Percentiles rank a stretch among this genome's conserved stretches.
Conservation (phyloP, 805 yeast species). For the Yamadazyma olivae region DNA sequence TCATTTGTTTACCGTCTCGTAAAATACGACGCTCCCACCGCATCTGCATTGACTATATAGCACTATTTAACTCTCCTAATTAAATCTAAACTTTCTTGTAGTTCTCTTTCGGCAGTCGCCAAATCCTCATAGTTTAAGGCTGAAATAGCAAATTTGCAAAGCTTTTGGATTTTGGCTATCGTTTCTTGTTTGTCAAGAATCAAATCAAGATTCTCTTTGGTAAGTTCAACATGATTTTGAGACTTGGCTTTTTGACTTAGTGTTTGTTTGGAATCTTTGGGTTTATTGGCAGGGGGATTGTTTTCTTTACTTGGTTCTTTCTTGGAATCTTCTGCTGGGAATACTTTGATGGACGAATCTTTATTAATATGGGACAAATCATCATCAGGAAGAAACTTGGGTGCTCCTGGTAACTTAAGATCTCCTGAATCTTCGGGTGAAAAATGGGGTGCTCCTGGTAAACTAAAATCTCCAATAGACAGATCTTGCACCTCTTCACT, state of each 20-base stretch:
- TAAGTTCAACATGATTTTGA: conserved; percentile 2
- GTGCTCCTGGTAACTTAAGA: conserved; percentile 40
- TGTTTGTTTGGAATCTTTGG: not conserved
- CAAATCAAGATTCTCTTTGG: conserved; percentile 40
- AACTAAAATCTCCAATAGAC: conserved; percentile 4
- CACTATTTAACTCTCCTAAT: conserved; percentile 16
- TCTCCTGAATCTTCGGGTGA: conserved; percentile 24
- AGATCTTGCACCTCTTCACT: not conserved
- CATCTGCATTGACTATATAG: too few species aligned
- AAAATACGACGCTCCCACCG: too few species aligned
- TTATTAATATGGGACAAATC: conserved; percentile 36
- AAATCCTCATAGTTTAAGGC: conserved; percentile 78
- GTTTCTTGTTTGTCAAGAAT: conserved; percentile 55
- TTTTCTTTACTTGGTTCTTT: not conserved
- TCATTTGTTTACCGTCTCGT: too few species aligned
- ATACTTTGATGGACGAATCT: conserved; percentile 34
- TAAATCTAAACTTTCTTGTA: conserved; percentile 51
- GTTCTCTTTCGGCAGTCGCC: conserved; percentile 62
- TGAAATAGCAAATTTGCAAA: conserved; percentile 72
- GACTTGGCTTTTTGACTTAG: not conserved
- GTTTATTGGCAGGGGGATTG: not conserved
- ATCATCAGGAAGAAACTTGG: conserved; percentile 39
- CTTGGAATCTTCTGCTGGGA: conserved; percentile 11
- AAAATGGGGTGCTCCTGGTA: conserved; percentile 41
- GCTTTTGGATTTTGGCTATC: conserved; percentile 60